Percentiles rank a stretch among this genome's conserved stretches.
These are phyloP conservation scores for Artemisia annua DNA, from an alignment of 129 eudicot species.

Conservation along the genomic window DNA sequence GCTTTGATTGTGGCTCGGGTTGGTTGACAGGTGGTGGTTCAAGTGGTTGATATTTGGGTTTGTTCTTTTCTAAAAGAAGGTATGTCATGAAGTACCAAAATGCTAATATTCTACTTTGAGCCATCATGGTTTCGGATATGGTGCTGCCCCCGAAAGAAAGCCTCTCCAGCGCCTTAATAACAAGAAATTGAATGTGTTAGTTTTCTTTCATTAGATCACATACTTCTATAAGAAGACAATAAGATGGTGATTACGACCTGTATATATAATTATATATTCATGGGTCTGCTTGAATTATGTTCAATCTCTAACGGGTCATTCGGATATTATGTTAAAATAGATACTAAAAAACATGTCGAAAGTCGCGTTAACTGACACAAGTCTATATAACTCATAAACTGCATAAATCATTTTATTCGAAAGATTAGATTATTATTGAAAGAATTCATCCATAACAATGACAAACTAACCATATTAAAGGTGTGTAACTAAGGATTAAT, in stretches of 20 bases:
- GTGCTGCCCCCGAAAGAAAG: conserved; percentile 77
- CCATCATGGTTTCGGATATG: conserved; percentile 69
- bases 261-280: no score
- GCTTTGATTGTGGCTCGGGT: conserved; percentile 31
- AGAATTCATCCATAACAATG: background rate
- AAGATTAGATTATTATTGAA: background rate
- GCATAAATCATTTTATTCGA: background rate
- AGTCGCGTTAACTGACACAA: background rate
- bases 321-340: background rate
- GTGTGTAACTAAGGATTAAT: background rate
- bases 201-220: background rate
- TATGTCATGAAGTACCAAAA: conserved; percentile 92
- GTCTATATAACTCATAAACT: background rate
- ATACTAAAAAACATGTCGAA: background rate
- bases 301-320: background rate
- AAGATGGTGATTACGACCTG: no score
- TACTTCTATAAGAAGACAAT: background rate
- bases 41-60: conserved; percentile 81
- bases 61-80: conserved; percentile 77
- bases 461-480: background rate
- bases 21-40: conserved; percentile 55
- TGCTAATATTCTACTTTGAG: conserved; percentile 73
- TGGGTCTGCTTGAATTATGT: background rate
- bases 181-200: background rate
- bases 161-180: conserved; percentile 75